Evolutionary conservation across 2,329 filamentous ascomycete species (phyloP).

Genomic region (Fusarium stilboides): DNA sequence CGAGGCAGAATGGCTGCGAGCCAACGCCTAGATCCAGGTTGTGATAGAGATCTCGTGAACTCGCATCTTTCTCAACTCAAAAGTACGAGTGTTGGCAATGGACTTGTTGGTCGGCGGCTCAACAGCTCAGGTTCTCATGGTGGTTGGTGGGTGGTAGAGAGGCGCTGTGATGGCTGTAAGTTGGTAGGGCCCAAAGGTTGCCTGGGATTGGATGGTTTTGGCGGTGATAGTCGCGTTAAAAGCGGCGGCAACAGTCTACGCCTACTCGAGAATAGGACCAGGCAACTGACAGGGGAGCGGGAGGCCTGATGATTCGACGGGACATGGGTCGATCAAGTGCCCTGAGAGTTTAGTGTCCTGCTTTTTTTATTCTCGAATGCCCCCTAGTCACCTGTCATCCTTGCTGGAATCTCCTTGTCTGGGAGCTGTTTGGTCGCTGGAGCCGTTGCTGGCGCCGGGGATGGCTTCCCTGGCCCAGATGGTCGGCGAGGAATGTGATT

Average conservation of each 20-base stretch:
- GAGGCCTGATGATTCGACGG: constrained; percentile 40
- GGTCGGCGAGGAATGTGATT: constrained; percentile 52
- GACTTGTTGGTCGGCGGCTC: constrained; percentile 41
- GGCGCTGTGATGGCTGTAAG: constrained; percentile 47
- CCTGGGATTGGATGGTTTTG: constrained; percentile 44
- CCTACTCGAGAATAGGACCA: constrained; percentile 37
- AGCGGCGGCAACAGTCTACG: constrained; percentile 47
- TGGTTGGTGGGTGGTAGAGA: constrained; percentile 37
- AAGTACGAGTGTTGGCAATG: constrained; percentile 19
- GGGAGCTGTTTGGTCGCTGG: constrained; percentile 45
- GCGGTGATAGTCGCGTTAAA: constrained; percentile 47
- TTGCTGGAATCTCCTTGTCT: constrained; percentile 39
- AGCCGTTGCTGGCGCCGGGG: constrained; percentile 48
- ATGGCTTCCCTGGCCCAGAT: constrained; percentile 49
- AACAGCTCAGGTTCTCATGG: constrained; percentile 22
- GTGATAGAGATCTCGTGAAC: constrained; percentile 31
- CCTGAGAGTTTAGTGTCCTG: constrained; percentile 35
- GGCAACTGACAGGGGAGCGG: constrained; percentile 28
- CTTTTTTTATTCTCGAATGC: constrained; percentile 49
- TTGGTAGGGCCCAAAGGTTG: constrained; percentile 35
- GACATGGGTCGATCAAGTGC: constrained; percentile 24
- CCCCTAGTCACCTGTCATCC: constrained; percentile 44
- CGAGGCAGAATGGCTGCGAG: constrained; percentile 28
- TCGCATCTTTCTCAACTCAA: constrained; percentile 18
- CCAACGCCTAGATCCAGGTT: constrained; percentile 33